phyloP scores from a whole-genome alignment of 805 yeast species.

The Danielia oregonensis region DNA sequence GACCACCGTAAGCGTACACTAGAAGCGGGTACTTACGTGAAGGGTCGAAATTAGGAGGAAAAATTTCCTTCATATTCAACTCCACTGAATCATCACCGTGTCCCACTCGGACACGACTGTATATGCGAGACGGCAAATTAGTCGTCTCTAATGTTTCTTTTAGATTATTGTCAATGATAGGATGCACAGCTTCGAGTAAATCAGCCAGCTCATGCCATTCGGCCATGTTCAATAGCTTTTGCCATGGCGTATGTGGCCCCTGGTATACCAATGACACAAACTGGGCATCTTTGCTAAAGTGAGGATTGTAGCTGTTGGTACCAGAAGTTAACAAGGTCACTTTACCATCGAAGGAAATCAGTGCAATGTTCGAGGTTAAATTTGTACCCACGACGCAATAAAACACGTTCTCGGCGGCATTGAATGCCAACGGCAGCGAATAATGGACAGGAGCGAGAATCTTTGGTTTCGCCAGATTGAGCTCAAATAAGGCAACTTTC shows the following conservation, averaged over 20 bases:
- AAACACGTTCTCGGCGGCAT: constrained; percentile 13
- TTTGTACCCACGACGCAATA: constrained; percentile 16
- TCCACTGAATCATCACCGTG: constrained; percentile 29
- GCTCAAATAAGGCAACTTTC: constrained; percentile 17
- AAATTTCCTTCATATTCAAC: constrained; percentile 56
- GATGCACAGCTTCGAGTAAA: constrained; percentile 14
- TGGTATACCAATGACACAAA: constrained; percentile 17
- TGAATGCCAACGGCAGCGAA: constrained; percentile 15
- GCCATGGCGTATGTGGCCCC: constrained; percentile 26
- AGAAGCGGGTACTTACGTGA: constrained; percentile 53
- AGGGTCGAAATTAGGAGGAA: constrained; percentile 54
- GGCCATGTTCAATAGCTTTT: constrained; percentile 18
- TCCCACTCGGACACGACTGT: constrained; percentile 27
- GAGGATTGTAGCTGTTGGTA: constrained; percentile 1
- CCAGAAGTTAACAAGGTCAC: constrained; percentile 1
- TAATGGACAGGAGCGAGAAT: constrained; percentile 15
- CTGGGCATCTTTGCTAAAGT: constrained; percentile 21
- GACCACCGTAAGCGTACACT: constrained; percentile 76
- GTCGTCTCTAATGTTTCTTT: constrained; percentile 23
- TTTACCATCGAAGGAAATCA: constrained; percentile 9
- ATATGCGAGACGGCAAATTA: constrained; percentile 51
- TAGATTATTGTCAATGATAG: constrained; percentile 10
- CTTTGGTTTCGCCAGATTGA: constrained; percentile 7
- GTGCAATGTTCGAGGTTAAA: constrained; percentile 8
- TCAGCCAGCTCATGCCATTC: constrained; percentile 14